Percentiles rank a stretch among this genome's conserved stretches.
Evolutionary conservation across 257 asterid genomes (phyloP).

Genomic region (Solanum pinnatisectum): DNA sequence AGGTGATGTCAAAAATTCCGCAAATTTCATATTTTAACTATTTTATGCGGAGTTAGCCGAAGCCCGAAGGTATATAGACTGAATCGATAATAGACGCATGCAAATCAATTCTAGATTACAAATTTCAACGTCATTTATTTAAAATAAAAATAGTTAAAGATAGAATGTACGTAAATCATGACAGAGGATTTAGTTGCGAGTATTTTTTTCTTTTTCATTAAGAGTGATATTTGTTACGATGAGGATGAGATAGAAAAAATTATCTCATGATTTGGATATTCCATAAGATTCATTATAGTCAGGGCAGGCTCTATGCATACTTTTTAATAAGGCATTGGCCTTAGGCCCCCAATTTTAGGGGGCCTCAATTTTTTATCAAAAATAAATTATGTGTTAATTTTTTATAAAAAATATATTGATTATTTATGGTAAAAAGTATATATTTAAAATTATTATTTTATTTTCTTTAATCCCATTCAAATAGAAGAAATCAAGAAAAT

Average conservation of each 20-base stretch:
- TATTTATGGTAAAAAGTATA: no score
- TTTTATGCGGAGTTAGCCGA: accelerated
- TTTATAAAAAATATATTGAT: no score
- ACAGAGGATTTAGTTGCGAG: neutral
- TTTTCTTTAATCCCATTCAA: no score
- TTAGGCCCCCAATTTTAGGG: no score
- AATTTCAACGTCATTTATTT: accelerated
- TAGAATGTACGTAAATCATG: neutral
- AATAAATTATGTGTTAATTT: no score
- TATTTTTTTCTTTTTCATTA: neutral
- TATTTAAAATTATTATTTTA: no score
- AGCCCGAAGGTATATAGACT: neutral
- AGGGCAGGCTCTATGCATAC: no score
- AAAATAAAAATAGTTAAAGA: no score
- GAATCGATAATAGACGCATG: accelerated
- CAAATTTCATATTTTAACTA: neutral
- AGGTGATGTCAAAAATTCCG: accelerated
- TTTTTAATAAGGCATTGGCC: no score
- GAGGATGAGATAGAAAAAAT: neutral
- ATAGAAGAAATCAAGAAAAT: no score
- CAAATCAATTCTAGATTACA: neutral
- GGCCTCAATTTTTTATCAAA: no score
- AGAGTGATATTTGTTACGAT: neutral
- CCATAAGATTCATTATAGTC: neutral
- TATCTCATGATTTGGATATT: neutral